Percentiles rank a stretch among this genome's conserved stretches.
Conservation (phyloP, 345 rosid genomes). For the Eucalyptus marginata region DNA sequence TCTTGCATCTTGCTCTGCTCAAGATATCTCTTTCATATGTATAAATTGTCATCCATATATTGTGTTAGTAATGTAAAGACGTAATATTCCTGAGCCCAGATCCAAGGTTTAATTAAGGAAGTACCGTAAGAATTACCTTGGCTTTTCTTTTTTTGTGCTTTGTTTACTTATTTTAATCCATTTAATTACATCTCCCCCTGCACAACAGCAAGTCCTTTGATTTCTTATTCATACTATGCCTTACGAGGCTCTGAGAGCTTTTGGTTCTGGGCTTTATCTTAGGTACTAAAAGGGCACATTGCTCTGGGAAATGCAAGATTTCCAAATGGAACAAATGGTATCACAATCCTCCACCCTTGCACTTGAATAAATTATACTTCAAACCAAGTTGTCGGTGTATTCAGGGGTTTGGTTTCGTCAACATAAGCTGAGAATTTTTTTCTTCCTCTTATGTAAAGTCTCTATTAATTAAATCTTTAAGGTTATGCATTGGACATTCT, state of each 20-base stretch:
- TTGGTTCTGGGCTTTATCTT: background rate
- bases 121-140: background rate
- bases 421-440: background rate
- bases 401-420: background rate
- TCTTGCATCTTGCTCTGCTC: background rate
- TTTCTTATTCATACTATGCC: background rate
- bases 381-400: background rate
- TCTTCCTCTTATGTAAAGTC: background rate
- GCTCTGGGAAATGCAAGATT: slow-evolving; percentile 75
- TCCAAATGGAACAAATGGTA: slow-evolving; percentile 93
- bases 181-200: background rate
- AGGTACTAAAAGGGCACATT: slow-evolving; percentile 97
- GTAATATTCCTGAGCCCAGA: background rate
- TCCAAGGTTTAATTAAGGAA: background rate
- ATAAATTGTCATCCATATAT: background rate
- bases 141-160: background rate
- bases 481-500: slow-evolving; percentile 90
- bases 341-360: background rate
- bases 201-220: background rate
- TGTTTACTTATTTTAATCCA: background rate
- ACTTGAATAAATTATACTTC: background rate
- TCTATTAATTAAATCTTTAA: slow-evolving; percentile 2
- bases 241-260: background rate
- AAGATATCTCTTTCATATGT: background rate
- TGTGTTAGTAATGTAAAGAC: background rate